Conservation (phyloP, 495 filamentous ascomycete genomes). For the Mytilinidion resinicola region DNA sequence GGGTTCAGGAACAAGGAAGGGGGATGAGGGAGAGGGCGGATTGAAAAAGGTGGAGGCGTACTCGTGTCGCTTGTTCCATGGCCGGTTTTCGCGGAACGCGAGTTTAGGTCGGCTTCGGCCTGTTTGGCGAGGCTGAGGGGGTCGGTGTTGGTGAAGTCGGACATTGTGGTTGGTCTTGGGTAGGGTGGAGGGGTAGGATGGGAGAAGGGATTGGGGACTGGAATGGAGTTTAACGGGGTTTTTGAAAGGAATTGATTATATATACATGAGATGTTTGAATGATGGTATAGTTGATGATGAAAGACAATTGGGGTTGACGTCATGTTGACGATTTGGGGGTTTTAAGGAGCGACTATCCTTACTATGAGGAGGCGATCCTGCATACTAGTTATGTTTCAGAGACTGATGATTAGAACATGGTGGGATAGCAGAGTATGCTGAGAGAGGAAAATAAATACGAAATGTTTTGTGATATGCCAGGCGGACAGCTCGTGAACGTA, state of each 20-base stretch:
- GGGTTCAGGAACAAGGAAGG: neutral
- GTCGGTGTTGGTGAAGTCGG: conserved; percentile 34
- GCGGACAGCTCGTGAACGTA: no score
- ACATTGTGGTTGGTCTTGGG: conserved; percentile 17
- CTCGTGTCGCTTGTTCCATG: conserved; percentile 2
- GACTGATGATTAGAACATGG: no score
- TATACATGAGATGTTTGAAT: neutral
- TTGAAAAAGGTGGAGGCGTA: no score
- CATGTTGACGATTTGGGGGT: neutral
- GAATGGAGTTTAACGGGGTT: neutral
- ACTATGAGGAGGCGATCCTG: no score
- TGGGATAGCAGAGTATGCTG: no score
- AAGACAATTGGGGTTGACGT: neutral
- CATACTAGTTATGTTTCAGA: no score
- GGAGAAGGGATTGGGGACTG: neutral
- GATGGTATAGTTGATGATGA: neutral
- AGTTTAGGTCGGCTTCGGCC: conserved; percentile 51
- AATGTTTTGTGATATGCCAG: no score
- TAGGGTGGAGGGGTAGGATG: neutral
- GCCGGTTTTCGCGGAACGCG: conserved; percentile 47
- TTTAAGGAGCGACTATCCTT: no score
- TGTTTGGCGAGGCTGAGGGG: conserved; percentile 37
- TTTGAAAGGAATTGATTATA: neutral
- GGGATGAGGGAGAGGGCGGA: neutral
- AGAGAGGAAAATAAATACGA: no score